A percentile compares a stretch with the other conserved stretches of the same genome.
These are phyloP conservation scores for Linnemannia hyalina DNA, from an alignment of 192 early-diverging fungal genomes.

Conservation along the genomic window DNA sequence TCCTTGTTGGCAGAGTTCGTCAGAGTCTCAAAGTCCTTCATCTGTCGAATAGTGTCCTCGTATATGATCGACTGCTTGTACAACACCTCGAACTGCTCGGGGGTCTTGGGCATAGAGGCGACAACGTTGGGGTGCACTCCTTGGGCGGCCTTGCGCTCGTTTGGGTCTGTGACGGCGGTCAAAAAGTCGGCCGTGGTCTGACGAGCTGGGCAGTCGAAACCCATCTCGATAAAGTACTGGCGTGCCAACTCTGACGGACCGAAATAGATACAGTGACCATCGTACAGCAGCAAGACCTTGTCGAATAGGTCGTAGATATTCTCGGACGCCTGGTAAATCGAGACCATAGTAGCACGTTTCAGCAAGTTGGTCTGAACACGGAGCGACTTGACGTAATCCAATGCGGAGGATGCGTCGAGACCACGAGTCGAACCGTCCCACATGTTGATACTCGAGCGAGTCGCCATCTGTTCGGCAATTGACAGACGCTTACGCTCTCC, in stretches of 20 bases:
- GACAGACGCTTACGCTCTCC: constrained; percentile 72
- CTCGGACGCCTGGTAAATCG: constrained; percentile 79
- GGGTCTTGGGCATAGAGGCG: constrained; percentile 59
- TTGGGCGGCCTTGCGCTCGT: constrained; percentile 60
- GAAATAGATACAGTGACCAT: constrained; percentile 78
- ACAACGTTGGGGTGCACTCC: constrained; percentile 64
- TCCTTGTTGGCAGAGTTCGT: constrained; percentile 13
- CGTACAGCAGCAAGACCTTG: constrained; percentile 71
- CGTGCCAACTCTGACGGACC: constrained; percentile 69
- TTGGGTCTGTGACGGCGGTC: constrained; percentile 72
- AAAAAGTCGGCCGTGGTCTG: constrained; percentile 80
- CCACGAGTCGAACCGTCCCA: constrained; percentile 81
- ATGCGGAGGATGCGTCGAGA: constrained; percentile 82
- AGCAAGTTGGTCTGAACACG: constrained; percentile 78
- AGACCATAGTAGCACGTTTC: constrained; percentile 68
- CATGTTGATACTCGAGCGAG: constrained; percentile 61
- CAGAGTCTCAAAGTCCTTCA: constrained; percentile 52
- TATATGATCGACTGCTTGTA: constrained; percentile 61
- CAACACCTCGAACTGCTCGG: constrained; percentile 69
- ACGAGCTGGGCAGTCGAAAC: constrained; percentile 68
- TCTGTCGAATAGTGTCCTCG: constrained; percentile 49
- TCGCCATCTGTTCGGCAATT: constrained; percentile 69
- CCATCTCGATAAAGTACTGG: constrained; percentile 69
- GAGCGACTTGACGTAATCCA: constrained; percentile 82
- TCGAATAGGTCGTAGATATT: constrained; percentile 80